Percentiles rank a stretch among this genome's conserved stretches.
These are phyloP conservation scores for Dryas alaskensis DNA, from an alignment of 306 rosid species.

Conservation along the genomic window DNA sequence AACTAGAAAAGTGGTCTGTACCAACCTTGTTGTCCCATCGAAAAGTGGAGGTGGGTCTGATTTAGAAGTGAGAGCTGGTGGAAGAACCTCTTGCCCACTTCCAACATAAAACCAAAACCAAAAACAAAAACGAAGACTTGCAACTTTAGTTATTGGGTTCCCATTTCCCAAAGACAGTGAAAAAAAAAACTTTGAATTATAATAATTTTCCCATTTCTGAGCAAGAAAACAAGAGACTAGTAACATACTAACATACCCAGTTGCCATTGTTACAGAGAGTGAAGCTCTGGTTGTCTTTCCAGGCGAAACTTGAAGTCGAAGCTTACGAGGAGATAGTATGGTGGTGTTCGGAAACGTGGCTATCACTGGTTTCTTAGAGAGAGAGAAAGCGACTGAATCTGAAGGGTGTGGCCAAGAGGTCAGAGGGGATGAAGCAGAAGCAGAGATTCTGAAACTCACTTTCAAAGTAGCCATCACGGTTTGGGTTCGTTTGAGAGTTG, in stretches of 20 bases:
- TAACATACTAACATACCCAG: constrained; percentile 36
- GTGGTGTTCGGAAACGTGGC: constrained; percentile 28
- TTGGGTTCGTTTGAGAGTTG: not conserved
- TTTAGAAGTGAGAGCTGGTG: constrained; percentile 56
- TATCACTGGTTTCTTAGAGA: not conserved
- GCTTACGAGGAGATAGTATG: constrained; percentile 22
- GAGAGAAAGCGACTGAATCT: constrained; percentile 7
- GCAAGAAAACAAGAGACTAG: not conserved
- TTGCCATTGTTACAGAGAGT: constrained; percentile 37
- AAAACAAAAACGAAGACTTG: not conserved
- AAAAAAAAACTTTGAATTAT: not conserved
- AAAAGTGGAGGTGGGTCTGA: constrained; percentile 77
- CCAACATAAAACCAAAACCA: not conserved
- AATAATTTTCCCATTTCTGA: not conserved
- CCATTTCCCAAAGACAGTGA: not conserved
- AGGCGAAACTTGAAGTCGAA: constrained; percentile 23
- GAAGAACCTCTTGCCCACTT: constrained; percentile 52
- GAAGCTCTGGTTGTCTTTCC: constrained; percentile 25
- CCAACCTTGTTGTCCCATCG: constrained; percentile 80
- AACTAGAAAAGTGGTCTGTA: not conserved
- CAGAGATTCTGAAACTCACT: constrained; percentile 7
- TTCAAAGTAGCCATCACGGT: constrained; percentile 22
- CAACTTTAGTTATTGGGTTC: not conserved
- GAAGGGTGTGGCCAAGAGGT: constrained; percentile 1
- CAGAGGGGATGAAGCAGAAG: constrained; percentile 20